Conservation (phyloP, 495 filamentous ascomycete species). For the Thozetella sp. region DNA sequence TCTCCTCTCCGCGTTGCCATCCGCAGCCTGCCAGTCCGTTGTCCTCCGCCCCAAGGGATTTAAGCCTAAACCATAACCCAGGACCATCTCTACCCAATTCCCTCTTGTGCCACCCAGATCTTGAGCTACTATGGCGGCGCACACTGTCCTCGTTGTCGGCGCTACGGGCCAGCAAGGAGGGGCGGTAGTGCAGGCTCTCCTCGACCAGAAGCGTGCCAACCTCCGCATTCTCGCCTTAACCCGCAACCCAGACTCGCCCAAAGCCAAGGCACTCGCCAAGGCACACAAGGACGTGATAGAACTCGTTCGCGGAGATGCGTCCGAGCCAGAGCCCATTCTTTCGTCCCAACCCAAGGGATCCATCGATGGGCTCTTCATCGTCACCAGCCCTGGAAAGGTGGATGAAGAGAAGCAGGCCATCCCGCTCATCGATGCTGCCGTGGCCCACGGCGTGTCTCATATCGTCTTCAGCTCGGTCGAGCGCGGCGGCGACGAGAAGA, state of each 20-base stretch:
- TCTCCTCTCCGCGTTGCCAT: too few species aligned
- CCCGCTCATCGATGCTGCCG: constrained; percentile 57
- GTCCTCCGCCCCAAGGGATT: too few species aligned
- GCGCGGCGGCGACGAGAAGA: constrained; percentile 58
- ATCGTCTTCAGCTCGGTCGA: constrained; percentile 73
- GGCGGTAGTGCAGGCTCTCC: constrained; percentile 58
- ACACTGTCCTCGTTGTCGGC: constrained; percentile 54
- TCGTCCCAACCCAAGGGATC: constrained; percentile 39
- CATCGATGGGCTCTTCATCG: constrained; percentile 50
- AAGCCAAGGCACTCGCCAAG: constrained; percentile 50
- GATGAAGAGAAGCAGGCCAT: constrained; percentile 64
- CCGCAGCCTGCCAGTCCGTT: too few species aligned
- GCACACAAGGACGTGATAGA: constrained; percentile 36
- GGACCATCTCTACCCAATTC: too few species aligned
- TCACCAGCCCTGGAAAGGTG: constrained; percentile 40
- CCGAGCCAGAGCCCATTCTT: constrained; percentile 55
- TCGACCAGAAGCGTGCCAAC: constrained; percentile 29
- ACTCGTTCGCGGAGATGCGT: constrained; percentile 59
- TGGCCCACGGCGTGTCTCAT: constrained; percentile 44
- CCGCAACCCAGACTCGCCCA: constrained; percentile 54
- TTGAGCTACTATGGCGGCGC: constrained; percentile 12
- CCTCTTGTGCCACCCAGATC: background rate
- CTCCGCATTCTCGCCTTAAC: constrained; percentile 73
- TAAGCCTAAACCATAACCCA: too few species aligned
- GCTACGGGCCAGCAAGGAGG: constrained; percentile 77